Evolutionary conservation across 495 filamentous ascomycete genomes (phyloP), one percentile per base, ranked within the genome.

Genomic region (Chaetomium fimeti): DNA sequence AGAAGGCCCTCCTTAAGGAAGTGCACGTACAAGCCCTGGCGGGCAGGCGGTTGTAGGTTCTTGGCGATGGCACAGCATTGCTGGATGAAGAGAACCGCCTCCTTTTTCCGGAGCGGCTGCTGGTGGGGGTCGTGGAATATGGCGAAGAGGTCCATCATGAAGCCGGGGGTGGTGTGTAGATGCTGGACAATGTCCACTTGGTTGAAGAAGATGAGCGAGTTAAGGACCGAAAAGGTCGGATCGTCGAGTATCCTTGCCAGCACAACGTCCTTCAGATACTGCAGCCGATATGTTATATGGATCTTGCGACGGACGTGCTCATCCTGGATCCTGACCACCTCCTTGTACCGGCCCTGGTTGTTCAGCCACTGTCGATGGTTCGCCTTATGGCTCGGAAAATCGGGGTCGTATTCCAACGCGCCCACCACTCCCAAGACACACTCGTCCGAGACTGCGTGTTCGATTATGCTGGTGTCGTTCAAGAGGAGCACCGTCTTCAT

Each of bases 181-280:
- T 97, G 91, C 69, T 91, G 89, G 53, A 98, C 88, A 71, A 98
- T 97, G 71, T 98, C 94, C 67, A 98, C 93, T 79, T 98, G 94
- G 75, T 97, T 92, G 83, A 93, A 98, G 80, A 97, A 98, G 62
- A 98, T 98, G 71, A 98, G 83, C 51, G 92, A 96, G 79, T 98
- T 98, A 61, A 98, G 87, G 36, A 98, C 93, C 18, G 91, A 94
- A 71, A 98, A 98, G 32, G 94, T 98, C 61, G 93, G 94, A 72
- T 98, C 94, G 75, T 98, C 94, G 47, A 98, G 82, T 63, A 98
- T 98, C 54, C 94, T 87, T 27, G 94, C 94, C 48, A 98, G 83
- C 6, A 98, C 94, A 57, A 98, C 94, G 69, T 98, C 94, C 75
- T 98, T 98, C n/a, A 98, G 81, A 73, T 98, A 98, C 71, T 96